Evolutionary conservation across 768 basidiomycete species (phyloP).

Genomic region (Tylopilus cervinicoccineus): DNA sequence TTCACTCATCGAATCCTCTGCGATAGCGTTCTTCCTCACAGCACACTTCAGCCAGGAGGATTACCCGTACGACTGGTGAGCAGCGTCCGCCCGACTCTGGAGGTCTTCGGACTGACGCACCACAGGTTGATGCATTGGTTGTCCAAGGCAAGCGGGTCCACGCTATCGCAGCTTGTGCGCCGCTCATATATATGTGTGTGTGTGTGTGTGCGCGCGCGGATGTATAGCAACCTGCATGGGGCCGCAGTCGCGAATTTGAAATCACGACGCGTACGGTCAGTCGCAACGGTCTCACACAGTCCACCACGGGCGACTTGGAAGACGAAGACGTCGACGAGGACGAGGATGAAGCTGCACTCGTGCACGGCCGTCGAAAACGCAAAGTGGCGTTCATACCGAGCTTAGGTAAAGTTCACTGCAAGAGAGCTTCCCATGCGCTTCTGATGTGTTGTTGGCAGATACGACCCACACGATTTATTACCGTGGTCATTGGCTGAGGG

Average conservation of each 20-base stretch:
- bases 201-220: no score
- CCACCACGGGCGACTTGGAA: constrained; percentile 72
- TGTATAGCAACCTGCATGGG: constrained; percentile 86
- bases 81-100: background rate
- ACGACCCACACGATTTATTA: constrained; percentile 89
- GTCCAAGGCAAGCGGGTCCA: constrained; percentile 51
- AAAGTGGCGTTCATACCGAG: constrained; percentile 87
- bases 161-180: constrained; percentile 1
- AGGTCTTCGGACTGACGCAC: constrained; percentile 3
- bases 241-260: constrained; percentile 83
- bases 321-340: constrained; percentile 69
- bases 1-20: constrained; percentile 6
- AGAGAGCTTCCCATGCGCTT: constrained; percentile 7
- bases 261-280: constrained; percentile 76
- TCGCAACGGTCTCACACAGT: constrained; percentile 59
- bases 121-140: constrained; percentile 86
- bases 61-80: constrained; percentile 81
- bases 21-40: constrained; percentile 79
- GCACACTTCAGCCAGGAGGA: constrained; percentile 88
- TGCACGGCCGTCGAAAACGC: constrained; percentile 69
- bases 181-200: no score
- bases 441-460: constrained; percentile 41
- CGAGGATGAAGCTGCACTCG: constrained; percentile 50
- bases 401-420: constrained; percentile 48
- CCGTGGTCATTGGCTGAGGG: constrained; percentile 83